Evolutionary conservation across 1,284 basidiomycete genomes (phyloP).

Genomic region (Tetrapyrgos nigripes): DNA sequence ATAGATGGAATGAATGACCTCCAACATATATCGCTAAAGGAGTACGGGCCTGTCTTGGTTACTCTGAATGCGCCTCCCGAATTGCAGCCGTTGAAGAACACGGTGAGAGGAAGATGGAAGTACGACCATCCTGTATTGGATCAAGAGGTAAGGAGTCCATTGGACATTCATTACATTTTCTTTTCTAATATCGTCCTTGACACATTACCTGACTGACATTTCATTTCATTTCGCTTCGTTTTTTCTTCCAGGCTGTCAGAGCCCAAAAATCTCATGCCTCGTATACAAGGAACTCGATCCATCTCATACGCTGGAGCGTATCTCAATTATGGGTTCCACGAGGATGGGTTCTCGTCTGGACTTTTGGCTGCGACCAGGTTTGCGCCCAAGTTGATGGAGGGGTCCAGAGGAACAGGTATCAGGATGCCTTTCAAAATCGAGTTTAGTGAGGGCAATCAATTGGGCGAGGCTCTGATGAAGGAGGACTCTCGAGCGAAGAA

Average conservation of each 20-base stretch:
- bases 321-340: slow-evolving; percentile 78
- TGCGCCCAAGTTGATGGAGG: slow-evolving; percentile 4
- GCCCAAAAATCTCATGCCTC: slow-evolving; percentile 60
- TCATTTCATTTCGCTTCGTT: no score
- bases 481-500: no score
- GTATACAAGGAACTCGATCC: slow-evolving; percentile 70
- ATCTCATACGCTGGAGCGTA: slow-evolving; percentile 84
- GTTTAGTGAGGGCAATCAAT: slow-evolving; percentile 11
- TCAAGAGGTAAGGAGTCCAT: slow-evolving; percentile 48
- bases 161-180: no score
- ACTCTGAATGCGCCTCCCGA: slow-evolving; percentile 80
- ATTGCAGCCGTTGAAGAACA: slow-evolving; percentile 49
- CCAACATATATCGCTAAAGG: slow-evolving; percentile 66
- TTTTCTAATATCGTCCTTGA: no score
- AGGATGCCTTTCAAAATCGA: slow-evolving; percentile 16
- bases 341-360: slow-evolving; percentile 81
- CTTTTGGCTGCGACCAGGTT: slow-evolving; percentile 45
- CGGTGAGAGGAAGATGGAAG: slow-evolving; percentile 57
- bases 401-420: slow-evolving; percentile 1
- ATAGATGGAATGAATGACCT: slow-evolving; percentile 82
- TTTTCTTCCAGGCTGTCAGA: slow-evolving; percentile 58
- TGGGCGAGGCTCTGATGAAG: not conserved
- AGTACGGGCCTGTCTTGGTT: slow-evolving; percentile 75
- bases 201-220: no score
- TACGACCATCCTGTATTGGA: slow-evolving; percentile 79